These are phyloP conservation scores for Podaxis sp. DNA, from an alignment of 768 basidiomycete genomes.

Conservation along the genomic window DNA sequence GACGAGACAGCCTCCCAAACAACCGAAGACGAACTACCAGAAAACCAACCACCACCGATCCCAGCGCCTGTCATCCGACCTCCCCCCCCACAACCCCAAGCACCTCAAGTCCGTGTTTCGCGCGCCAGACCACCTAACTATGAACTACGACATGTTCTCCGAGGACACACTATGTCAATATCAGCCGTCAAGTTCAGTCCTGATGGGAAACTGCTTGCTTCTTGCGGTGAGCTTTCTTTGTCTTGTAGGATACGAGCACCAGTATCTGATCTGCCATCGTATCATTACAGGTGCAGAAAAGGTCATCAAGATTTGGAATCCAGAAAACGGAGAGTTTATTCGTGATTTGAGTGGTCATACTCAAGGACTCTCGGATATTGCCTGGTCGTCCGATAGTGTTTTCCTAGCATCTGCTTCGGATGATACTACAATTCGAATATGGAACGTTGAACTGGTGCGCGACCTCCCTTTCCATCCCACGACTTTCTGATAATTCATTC, in stretches of 20 bases:
- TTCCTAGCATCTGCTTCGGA: conserved; percentile 92
- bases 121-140: conserved; percentile 54
- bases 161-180: conserved; percentile 80
- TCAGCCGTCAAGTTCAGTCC: conserved; percentile 92
- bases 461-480: conserved; percentile 3
- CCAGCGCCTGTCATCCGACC: conserved; percentile 31
- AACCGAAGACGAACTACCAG: conserved; percentile 80
- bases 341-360: conserved; percentile 75
- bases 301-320: conserved; percentile 80
- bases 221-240: conserved; percentile 65
- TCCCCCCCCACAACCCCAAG: conserved; percentile 30
- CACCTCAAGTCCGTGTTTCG: conserved; percentile 16
- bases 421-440: conserved; percentile 86
- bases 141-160: conserved; percentile 61
- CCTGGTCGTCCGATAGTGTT: conserved; percentile 83
- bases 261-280: conserved; percentile 12
- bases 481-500: not conserved
- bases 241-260: conserved; percentile 11
- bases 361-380: conserved; percentile 83
- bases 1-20: conserved; percentile 77
- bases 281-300: conserved; percentile 64
- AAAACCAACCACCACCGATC: conserved; percentile 41
- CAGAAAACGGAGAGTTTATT: conserved; percentile 74
- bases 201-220: conserved; percentile 81
- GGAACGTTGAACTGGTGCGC: conserved; percentile 81